A percentile compares a stretch with the other conserved stretches of the same genome.
These are phyloP conservation scores for Phanerochaete carnosa DNA, from an alignment of 768 basidiomycete genomes.

Conservation along the genomic window DNA sequence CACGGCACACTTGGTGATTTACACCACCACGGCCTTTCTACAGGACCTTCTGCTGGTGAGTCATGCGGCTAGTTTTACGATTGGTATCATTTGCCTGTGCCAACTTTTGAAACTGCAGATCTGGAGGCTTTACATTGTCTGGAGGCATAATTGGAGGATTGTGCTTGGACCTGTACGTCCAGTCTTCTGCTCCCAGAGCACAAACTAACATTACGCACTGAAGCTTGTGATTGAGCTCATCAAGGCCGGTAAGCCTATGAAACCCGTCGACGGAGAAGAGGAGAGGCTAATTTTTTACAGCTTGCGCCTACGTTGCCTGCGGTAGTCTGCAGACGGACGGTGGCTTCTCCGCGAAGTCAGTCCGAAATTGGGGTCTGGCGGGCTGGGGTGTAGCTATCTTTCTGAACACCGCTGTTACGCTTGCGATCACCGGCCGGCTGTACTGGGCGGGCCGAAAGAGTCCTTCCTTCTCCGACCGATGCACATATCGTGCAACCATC, in stretches of 20 bases:
- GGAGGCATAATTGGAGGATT: conserved; percentile 19
- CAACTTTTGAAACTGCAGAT: neutral
- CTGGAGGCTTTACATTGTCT: conserved; percentile 25
- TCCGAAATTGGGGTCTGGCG: neutral
- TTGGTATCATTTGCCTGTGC: no score
- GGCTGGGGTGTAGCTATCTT: conserved; percentile 21
- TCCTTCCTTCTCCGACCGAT: neutral
- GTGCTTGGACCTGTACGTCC: conserved; percentile 17
- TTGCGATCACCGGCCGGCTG: conserved; percentile 19
- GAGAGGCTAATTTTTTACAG: neutral
- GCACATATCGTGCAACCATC: conserved; percentile 12
- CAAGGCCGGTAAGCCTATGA: conserved; percentile 16
- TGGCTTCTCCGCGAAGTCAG: neutral
- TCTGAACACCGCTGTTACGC: conserved; percentile 20
- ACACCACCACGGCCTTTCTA: neutral
- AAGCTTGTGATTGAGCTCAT: conserved; percentile 20
- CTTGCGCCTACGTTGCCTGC: neutral
- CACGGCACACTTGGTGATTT: neutral
- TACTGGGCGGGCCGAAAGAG: conserved; percentile 13
- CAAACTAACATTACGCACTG: neutral
- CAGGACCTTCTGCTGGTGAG: neutral
- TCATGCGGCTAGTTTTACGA: no score
- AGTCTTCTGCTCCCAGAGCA: neutral
- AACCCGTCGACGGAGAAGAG: neutral
- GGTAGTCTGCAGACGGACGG: neutral